phyloP scores from a whole-genome alignment of 2,329 filamentous ascomycete species.

The Alternaria alternata region DNA sequence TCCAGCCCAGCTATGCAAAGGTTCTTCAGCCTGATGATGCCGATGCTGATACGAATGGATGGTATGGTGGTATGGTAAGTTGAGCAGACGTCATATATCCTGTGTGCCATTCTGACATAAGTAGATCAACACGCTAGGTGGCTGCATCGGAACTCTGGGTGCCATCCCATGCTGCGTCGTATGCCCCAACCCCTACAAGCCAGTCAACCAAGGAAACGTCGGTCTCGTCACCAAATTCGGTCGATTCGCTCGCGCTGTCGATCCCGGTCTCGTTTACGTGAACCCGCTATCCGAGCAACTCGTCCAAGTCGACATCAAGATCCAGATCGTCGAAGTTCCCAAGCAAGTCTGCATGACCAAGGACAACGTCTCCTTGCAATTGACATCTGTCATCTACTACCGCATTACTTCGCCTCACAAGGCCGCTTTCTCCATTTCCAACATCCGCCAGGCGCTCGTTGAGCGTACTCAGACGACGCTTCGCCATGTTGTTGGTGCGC shows the following conservation, averaged over 20 bases:
- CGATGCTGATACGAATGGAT: conserved; percentile 77
- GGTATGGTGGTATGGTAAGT: conserved; percentile 79
- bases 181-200: conserved; percentile 96
- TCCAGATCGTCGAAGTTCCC: conserved; percentile 96
- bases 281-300: conserved; percentile 93
- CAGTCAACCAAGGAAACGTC: conserved; percentile 90
- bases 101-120: conserved; percentile 1
- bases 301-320: conserved; percentile 96
- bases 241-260: conserved; percentile 91
- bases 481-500: conserved; percentile 93
- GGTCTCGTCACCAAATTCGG: conserved; percentile 96
- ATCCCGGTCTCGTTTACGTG: conserved; percentile 95
- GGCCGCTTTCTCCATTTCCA: conserved; percentile 93
- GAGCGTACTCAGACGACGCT: conserved; percentile 98
- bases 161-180: conserved; percentile 90
- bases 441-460: conserved; percentile 93
- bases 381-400: conserved; percentile 99
- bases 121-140: conserved; percentile 75
- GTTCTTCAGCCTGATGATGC: conserved; percentile 68
- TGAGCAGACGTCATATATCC: neutral
- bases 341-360: conserved; percentile 99
- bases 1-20: conserved; percentile 83
- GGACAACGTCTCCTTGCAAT: conserved; percentile 93
- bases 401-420: conserved; percentile 96
- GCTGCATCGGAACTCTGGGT: conserved; percentile 77